phyloP scores from a whole-genome alignment of 2,329 filamentous ascomycete genomes.

The Hymenoscyphus albidus region DNA sequence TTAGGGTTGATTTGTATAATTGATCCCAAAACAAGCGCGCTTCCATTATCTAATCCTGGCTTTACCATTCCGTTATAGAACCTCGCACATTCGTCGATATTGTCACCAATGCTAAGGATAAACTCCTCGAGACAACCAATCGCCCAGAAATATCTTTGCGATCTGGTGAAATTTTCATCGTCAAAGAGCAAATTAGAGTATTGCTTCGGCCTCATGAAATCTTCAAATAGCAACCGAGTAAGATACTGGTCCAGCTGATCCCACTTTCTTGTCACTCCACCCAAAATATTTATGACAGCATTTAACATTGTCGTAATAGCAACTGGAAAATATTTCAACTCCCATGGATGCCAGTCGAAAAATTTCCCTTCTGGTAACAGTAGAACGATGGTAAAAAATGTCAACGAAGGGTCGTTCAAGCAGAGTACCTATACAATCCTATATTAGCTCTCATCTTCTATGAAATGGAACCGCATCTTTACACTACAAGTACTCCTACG shows the following conservation, averaged over 20 bases:
- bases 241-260: neutral
- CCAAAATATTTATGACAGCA: neutral
- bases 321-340: too few relatives aligned
- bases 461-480: neutral
- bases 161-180: conserved; percentile 11
- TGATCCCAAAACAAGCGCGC: neutral
- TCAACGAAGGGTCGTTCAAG: too few relatives aligned
- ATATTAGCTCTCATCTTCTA: neutral
- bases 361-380: too few relatives aligned
- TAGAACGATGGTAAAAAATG: too few relatives aligned
- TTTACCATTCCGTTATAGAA: neutral
- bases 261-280: neutral
- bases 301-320: neutral
- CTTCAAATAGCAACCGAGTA: neutral
- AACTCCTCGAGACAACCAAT: conserved; percentile 11
- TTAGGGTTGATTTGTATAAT: too few relatives aligned
- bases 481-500: neutral
- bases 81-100: neutral
- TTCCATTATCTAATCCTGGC: neutral
- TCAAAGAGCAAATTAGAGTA: conserved; percentile 7
- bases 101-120: neutral
- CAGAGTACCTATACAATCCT: too few relatives aligned
- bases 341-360: too few relatives aligned
- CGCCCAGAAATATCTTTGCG: conserved; percentile 12
- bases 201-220: conserved; percentile 3